These are phyloP conservation scores for Capillidium heterosporum DNA, from an alignment of 371 early-diverging fungal species.

Conservation along the genomic window DNA sequence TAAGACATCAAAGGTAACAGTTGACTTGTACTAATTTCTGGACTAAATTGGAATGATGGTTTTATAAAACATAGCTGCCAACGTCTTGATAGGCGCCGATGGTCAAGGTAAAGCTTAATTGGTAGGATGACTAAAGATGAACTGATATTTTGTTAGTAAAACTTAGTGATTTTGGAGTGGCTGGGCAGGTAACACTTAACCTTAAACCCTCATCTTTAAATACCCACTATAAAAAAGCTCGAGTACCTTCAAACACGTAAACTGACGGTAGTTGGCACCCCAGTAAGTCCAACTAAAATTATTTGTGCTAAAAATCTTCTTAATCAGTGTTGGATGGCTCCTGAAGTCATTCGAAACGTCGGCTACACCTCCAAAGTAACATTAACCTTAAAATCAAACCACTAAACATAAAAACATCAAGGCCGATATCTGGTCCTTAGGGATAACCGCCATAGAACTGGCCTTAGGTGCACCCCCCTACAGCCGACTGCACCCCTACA, in stretches of 20 bases:
- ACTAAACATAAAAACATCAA: background rate
- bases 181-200: slow-evolving; percentile 48
- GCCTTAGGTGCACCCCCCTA: slow-evolving; percentile 88
- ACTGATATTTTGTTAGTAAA: slow-evolving; percentile 37
- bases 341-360: slow-evolving; percentile 94
- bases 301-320: background rate
- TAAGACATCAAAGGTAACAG: slow-evolving; percentile 47
- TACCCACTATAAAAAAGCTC: slow-evolving; percentile 8
- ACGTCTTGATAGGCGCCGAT: slow-evolving; percentile 49
- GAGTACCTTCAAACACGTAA: slow-evolving; percentile 88
- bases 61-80: slow-evolving; percentile 59
- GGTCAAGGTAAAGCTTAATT: slow-evolving; percentile 32
- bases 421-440: slow-evolving; percentile 98
- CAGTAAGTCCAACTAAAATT: slow-evolving; percentile 20
- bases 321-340: slow-evolving; percentile 96
- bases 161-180: slow-evolving; percentile 95
- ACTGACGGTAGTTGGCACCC: slow-evolving; percentile 97
- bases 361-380: slow-evolving; percentile 78
- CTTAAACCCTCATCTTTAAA: slow-evolving; percentile 11
- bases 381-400: background rate
- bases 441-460: slow-evolving; percentile 95
- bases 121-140: background rate
- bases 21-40: background rate
- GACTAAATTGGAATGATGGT: background rate
- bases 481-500: slow-evolving; percentile 80